phyloP scores from a whole-genome alignment of 148 eudicot genomes.

The Limonium bicolor region DNA sequence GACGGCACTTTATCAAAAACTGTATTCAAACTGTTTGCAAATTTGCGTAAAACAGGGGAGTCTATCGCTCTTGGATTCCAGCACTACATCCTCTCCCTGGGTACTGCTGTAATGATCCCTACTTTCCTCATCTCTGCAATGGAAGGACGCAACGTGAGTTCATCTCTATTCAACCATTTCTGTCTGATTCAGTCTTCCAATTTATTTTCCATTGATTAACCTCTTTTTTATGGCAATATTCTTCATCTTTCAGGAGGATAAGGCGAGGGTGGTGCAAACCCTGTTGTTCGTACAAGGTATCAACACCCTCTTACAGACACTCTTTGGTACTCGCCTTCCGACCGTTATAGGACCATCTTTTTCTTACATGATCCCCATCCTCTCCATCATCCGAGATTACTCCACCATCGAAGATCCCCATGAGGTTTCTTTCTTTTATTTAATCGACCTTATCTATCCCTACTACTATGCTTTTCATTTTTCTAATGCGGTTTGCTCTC shows the following conservation, averaged over 20 bases:
- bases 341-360: conserved; percentile 88
- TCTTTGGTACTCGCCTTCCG: conserved; percentile 86
- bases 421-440: conserved; percentile 18
- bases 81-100: conserved; percentile 77
- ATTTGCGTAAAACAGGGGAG: conserved; percentile 51
- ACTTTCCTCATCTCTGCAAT: conserved; percentile 71
- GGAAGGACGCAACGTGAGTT: conserved; percentile 84
- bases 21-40: too few species aligned
- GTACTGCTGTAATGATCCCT: conserved; percentile 94
- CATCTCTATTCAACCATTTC: not conserved
- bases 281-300: conserved; percentile 87
- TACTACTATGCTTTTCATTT: not conserved
- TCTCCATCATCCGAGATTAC: conserved; percentile 79
- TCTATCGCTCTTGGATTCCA: conserved; percentile 82
- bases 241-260: conserved; percentile 90
- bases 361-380: conserved; percentile 89
- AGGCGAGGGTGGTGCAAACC: conserved; percentile 92
- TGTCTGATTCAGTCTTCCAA: not conserved
- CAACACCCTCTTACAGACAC: conserved; percentile 74
- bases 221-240: too few species aligned
- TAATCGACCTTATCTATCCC: not conserved
- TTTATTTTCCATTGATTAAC: not conserved
- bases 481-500: too few species aligned
- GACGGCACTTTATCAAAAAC: too few species aligned
- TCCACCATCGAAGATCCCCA: conserved; percentile 48